These are phyloP conservation scores for Pseudogymnoascus sp. DNA, from an alignment of 2,329 filamentous ascomycete genomes.

Conservation along the genomic window DNA sequence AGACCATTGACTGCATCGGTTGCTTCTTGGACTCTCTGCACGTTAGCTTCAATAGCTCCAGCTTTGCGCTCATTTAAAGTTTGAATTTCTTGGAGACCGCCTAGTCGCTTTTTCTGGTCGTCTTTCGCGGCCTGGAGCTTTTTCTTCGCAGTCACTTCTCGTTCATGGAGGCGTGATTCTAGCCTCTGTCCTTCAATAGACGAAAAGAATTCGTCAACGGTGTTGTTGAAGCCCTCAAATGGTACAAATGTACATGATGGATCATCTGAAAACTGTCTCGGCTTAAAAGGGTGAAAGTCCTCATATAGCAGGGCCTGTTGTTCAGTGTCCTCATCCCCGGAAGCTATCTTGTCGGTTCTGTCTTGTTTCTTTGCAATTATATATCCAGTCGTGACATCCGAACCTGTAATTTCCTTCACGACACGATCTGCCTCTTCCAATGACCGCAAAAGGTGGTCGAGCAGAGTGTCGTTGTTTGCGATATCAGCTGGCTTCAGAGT, in stretches of 20 bases:
- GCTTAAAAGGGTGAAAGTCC: constrained; percentile 90
- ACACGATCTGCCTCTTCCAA: constrained; percentile 63
- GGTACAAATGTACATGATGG: constrained; percentile 59
- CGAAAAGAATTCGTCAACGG: constrained; percentile 94
- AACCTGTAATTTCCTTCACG: constrained; percentile 58
- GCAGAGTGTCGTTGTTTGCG: constrained; percentile 51
- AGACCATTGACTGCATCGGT: constrained; percentile 86
- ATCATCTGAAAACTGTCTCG: constrained; percentile 66
- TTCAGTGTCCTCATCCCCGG: constrained; percentile 29
- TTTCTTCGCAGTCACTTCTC: constrained; percentile 69
- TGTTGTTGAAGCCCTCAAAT: constrained; percentile 81
- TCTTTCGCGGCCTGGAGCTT: constrained; percentile 77
- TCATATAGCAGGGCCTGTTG: constrained; percentile 61
- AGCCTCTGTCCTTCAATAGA: constrained; percentile 91
- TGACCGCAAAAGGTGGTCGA: constrained; percentile 59
- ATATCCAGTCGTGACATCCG: constrained; percentile 64
- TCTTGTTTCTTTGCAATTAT: constrained; percentile 66
- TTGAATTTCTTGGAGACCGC: constrained; percentile 73
- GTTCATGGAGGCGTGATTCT: constrained; percentile 71
- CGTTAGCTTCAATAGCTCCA: constrained; percentile 80
- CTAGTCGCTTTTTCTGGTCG: constrained; percentile 78
- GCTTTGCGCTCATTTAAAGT: constrained; percentile 80
- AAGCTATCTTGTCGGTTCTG: constrained; percentile 17
- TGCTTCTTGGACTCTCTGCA: constrained; percentile 84
- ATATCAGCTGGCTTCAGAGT: constrained; percentile 59